A percentile compares a stretch with the other conserved stretches of the same genome.
Evolutionary conservation across 2,329 filamentous ascomycete genomes (phyloP).

Genomic region (Pseudogymnoascus sp.): DNA sequence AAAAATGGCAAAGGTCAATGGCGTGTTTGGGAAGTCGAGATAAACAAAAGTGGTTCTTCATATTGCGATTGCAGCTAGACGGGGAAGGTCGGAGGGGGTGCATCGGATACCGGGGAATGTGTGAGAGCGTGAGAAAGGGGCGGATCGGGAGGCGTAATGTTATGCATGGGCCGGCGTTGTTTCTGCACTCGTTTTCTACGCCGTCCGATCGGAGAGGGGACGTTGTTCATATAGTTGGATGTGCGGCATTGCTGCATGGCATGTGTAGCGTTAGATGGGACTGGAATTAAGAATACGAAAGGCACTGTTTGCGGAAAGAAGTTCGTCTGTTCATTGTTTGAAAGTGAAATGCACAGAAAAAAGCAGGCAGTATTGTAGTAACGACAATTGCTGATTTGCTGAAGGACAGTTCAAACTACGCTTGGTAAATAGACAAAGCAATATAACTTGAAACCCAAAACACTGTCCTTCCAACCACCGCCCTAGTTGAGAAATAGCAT

Average conservation of each 20-base stretch:
- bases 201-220: constrained; percentile 2
- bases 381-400: neutral
- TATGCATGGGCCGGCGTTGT: constrained; percentile 6
- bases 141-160: constrained; percentile 8
- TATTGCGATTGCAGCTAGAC: constrained; percentile 3
- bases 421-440: neutral
- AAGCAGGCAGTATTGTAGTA: neutral
- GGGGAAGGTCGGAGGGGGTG: neutral
- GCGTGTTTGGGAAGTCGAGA: neutral
- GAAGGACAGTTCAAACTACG: neutral
- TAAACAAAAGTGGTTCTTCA: neutral
- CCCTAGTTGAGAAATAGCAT: neutral
- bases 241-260: constrained; percentile 3
- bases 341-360: neutral
- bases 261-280: constrained; percentile 8
- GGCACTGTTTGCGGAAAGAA: constrained; percentile 1
- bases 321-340: neutral
- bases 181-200: constrained; percentile 9
- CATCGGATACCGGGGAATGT: constrained; percentile 1
- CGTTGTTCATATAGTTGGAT: constrained; percentile 3
- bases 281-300: constrained; percentile 6
- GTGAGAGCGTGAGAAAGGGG: neutral
- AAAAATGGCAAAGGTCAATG: constrained; percentile 4
- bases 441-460: neutral
- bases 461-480: neutral